Base-by-base conservation (phyloP, 169 alveolate species). In the Babesia ovis region DNA sequence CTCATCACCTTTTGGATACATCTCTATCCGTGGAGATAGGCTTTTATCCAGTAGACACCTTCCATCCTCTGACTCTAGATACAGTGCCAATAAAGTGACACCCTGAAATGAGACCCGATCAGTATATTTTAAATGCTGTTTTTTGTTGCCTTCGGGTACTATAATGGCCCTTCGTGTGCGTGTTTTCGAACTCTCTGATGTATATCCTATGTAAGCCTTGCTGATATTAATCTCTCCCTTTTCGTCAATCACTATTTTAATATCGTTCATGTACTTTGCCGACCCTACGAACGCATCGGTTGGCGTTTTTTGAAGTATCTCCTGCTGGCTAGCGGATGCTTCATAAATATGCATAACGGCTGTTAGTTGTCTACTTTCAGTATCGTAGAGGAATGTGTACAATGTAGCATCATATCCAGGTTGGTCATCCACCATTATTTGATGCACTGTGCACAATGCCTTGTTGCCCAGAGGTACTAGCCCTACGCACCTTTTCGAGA, bases 51-150 rank as follows among this genome's bases (percentile, higher is more conserved):
- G 35, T 18, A 64, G 14, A 27, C 42, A 64, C 20, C 23, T 12
- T 0, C 74, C 74, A 16, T 64, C 31, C 25, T 45, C 74, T 8
- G 74, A 0, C 34, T 64, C 74, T 31, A 64, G 5, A 23, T 48
- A 64, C n/a, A 37, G n/a, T 16, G 9, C 27, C 8, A 64, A 54
- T 4, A 64, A 23, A 0, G 50, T 46, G 48, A 45, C 39, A 48
- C 51, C 74, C 18, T 48, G 59, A 18, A 25, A 35, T 1, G 14
- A 8, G 20, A 64, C n/a, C 51, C 34, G 46, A 48, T 45, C 55
- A 2, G 31, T 64, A 34, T 64, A 64, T 2, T 48, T 45, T 6
- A 3, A 0, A 5, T 1, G 31, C 14, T 0, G 51, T 9, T n/a
- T 34, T 14, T 11, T 23, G 0, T 35, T 43, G 5, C 61, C 61